These are phyloP conservation scores for Hypoxylon sp. DNA, from an alignment of 2,329 filamentous ascomycete species.

Conservation along the genomic window DNA sequence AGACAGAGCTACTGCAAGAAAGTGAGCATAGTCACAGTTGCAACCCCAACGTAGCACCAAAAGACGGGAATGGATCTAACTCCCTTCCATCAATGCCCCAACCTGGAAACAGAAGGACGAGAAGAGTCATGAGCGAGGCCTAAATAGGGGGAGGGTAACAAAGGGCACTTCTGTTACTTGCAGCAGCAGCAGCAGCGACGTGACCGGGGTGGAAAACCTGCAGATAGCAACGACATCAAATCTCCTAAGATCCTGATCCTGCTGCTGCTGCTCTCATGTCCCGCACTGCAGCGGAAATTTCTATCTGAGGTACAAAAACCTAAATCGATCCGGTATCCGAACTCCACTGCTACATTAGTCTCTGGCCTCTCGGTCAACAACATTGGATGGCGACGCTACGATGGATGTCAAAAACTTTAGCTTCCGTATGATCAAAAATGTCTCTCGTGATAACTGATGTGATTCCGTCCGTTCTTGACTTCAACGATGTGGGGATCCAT, in stretches of 20 bases:
- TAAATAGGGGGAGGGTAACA: conserved; percentile 22
- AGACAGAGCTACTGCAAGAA: conserved; percentile 26
- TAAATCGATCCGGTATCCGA: conserved; percentile 22
- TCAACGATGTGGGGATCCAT: too few species aligned
- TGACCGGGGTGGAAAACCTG: too few species aligned
- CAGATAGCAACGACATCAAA: too few species aligned
- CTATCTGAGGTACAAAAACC: too few species aligned
- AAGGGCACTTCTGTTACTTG: conserved; percentile 23
- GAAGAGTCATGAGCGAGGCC: conserved; percentile 28
- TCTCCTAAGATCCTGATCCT: too few species aligned
- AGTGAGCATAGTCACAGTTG: conserved; percentile 31
- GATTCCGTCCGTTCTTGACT: too few species aligned
- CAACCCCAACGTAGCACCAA: conserved; percentile 23
- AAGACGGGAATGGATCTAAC: conserved; percentile 30
- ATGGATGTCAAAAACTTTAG: conserved; percentile 12
- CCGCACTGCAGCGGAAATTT: too few species aligned
- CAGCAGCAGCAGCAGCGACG: too few species aligned
- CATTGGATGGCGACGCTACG: conserved; percentile 22
- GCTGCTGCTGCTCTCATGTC: too few species aligned
- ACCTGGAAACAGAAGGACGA: conserved; percentile 33
- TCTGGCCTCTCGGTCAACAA: conserved; percentile 15
- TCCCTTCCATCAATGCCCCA: conserved; percentile 25
- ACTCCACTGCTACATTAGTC: conserved; percentile 14
- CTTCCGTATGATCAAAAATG: conserved; percentile 19
- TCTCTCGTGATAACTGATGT: conserved; percentile 10